These are phyloP conservation scores for Schrenkiella parvula DNA, from an alignment of 345 rosid species.

Conservation along the genomic window DNA sequence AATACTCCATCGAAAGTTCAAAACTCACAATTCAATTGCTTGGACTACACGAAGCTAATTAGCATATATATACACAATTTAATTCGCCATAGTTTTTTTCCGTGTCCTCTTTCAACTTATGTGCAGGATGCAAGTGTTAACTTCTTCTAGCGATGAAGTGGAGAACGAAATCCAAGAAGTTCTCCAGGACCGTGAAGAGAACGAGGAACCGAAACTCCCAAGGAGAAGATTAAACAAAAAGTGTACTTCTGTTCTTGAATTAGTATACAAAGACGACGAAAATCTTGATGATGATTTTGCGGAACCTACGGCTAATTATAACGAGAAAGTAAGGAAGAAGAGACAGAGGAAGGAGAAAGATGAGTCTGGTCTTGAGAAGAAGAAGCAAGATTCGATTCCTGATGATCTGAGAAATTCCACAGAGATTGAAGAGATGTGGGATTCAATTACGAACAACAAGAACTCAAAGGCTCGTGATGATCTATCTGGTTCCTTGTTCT, in stretches of 20 bases:
- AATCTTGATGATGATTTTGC: slow-evolving; percentile 38
- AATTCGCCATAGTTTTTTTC: no score
- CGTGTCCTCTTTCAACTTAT: background rate
- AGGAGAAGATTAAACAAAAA: slow-evolving; percentile 59
- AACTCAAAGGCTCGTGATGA: slow-evolving; percentile 53
- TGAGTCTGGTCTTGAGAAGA: slow-evolving; percentile 15
- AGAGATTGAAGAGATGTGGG: slow-evolving; percentile 90
- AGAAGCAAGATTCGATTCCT: slow-evolving; percentile 28
- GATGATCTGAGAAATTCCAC: slow-evolving; percentile 24
- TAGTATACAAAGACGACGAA: slow-evolving; percentile 43
- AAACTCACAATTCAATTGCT: background rate
- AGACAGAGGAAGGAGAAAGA: slow-evolving; percentile 31
- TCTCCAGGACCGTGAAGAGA: background rate
- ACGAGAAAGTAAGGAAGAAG: slow-evolving; percentile 48
- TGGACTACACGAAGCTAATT: background rate
- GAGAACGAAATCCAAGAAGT: background rate
- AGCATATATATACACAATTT: background rate
- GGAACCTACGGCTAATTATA: slow-evolving; percentile 16
- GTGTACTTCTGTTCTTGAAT: slow-evolving; percentile 32
- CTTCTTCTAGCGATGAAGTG: background rate
- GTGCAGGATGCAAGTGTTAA: background rate
- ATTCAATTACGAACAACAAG: slow-evolving; percentile 63
- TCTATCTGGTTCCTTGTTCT: background rate
- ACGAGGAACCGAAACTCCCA: slow-evolving; percentile 13
- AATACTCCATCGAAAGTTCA: background rate